Evolutionary conservation across 164 flowering plant genomes (phyloP).

Genomic region (Vitis rupestris): DNA sequence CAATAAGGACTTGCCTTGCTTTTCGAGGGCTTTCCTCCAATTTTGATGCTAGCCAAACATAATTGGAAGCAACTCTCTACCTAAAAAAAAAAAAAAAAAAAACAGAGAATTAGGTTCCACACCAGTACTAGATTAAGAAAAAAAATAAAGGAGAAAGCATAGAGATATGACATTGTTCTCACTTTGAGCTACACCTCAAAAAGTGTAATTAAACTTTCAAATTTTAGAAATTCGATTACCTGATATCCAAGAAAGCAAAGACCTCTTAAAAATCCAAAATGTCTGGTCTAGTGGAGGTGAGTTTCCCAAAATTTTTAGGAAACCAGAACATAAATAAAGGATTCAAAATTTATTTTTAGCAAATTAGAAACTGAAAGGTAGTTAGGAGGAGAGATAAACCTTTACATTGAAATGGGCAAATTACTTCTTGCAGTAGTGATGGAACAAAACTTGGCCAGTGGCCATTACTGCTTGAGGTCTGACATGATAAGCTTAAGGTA

Average conservation of each 20-base stretch:
- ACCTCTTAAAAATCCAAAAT: background rate
- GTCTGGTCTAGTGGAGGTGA: background rate
- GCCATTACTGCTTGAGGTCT: conserved; percentile 99
- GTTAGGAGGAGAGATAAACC: conserved; percentile 33
- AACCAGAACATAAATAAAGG: too few species aligned
- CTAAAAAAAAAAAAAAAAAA: background rate
- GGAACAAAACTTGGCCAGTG: conserved; percentile 91
- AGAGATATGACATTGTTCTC: background rate
- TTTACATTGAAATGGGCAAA: conserved; percentile 87
- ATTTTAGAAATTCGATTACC: background rate
- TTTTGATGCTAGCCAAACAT: conserved; percentile 96
- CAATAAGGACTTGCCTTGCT: conserved; percentile 84
- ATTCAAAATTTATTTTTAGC: too few species aligned
- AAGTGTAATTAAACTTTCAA: background rate
- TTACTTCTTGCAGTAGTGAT: conserved; percentile 95
- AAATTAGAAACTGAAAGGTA: background rate
- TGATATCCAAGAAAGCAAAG: background rate
- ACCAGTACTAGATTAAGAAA: background rate
- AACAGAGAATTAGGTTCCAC: conserved; percentile 4
- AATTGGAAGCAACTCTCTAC: conserved; percentile 94
- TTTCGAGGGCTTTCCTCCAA: conserved; percentile 88
- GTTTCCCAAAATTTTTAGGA: too few species aligned
- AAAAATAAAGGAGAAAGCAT: background rate
- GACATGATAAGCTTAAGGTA: conserved; percentile 19
- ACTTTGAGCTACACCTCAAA: background rate